These are phyloP conservation scores for Xylariaceae sp. DNA, from an alignment of 2,329 filamentous ascomycete genomes.

Conservation along the genomic window DNA sequence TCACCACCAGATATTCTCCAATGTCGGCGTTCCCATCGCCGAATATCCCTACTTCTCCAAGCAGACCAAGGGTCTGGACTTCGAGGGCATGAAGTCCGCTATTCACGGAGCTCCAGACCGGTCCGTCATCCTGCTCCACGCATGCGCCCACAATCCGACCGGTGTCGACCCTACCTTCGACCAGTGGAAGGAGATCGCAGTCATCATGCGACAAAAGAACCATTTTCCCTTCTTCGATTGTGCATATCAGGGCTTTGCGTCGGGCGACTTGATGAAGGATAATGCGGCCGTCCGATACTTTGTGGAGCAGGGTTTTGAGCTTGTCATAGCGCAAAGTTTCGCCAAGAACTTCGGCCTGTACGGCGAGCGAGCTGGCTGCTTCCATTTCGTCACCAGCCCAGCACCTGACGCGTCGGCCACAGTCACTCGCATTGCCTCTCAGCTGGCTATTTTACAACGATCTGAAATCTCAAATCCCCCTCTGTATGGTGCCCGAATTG, in stretches of 20 bases:
- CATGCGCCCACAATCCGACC: constrained; percentile 97
- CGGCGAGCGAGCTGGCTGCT: constrained; percentile 92
- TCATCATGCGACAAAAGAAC: constrained; percentile 74
- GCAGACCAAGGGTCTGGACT: constrained; percentile 87
- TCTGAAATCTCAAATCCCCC: constrained; percentile 98
- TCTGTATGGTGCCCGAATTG: constrained; percentile 90
- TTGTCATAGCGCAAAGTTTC: constrained; percentile 89
- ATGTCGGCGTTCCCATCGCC: constrained; percentile 78
- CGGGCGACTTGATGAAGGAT: constrained; percentile 83
- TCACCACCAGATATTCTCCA: constrained; percentile 97
- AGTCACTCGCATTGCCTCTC: constrained; percentile 74
- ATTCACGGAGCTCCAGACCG: constrained; percentile 74
- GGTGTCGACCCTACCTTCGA: constrained; percentile 92
- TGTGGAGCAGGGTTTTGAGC: constrained; percentile 86
- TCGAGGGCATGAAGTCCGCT: constrained; percentile 81
- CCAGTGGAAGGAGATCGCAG: constrained; percentile 91
- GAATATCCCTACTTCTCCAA: constrained; percentile 95
- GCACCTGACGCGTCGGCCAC: constrained; percentile 68
- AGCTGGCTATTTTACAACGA: constrained; percentile 92
- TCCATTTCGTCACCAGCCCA: constrained; percentile 87
- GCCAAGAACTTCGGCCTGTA: constrained; percentile 99
- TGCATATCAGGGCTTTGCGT: constrained; percentile 97
- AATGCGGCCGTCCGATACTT: constrained; percentile 95
- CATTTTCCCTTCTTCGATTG: constrained; percentile 99
- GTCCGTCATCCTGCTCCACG: constrained; percentile 89